Evolutionary conservation across 768 basidiomycete species (phyloP), one percentile per base, ranked within the genome.

Genomic region (Lactarius hatsudake): DNA sequence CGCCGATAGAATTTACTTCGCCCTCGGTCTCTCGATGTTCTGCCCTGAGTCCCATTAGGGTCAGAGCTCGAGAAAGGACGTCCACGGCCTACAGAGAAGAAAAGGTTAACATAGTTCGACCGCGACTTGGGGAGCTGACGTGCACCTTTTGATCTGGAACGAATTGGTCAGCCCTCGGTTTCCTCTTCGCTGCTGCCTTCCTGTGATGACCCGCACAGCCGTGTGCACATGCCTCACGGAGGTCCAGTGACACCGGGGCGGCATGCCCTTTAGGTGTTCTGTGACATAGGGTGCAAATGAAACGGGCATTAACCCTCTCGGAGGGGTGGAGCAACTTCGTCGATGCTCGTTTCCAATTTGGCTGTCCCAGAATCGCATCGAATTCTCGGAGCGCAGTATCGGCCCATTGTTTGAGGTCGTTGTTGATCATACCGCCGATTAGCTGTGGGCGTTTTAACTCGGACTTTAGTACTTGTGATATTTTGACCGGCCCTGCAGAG

Each of bases 141-240:
- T 72, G 15, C 66, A 85, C 90, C 81, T 83, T 84, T 18, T 79
- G 78, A 73, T 91, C 88, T 62, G 80, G 83, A n/a, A 79, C 76
- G 66, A 91, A 91, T 17, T 80, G 74, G 2, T 78, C 75, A 0
- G 83, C 79, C 32, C 71, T 77, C 87, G 88, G 91, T 4, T 65
- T 75, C 73, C 32, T 69, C 71, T 30, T 60, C 62, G 64, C 57
- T 69, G 68, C 72, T 73, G 68, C 36, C 32, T 77, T 77, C 69
- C 73, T 74, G 6, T 64, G 66, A 36, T 67, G 45, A 28, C 54
- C 59, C n/a, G 65, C 68, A 72, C 90, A 92, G 28, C 80, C 75
- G 70, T 91, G 90, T 48, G 75, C 76, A 74, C 88, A 90, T 3
- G 82, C 87, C 3, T 80, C 84, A 12, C 74, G 76, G 65, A 88